Evolutionary conservation across 129 eudicot genomes (phyloP).

Genomic region (Pseudognaphalium luteoalbum): DNA sequence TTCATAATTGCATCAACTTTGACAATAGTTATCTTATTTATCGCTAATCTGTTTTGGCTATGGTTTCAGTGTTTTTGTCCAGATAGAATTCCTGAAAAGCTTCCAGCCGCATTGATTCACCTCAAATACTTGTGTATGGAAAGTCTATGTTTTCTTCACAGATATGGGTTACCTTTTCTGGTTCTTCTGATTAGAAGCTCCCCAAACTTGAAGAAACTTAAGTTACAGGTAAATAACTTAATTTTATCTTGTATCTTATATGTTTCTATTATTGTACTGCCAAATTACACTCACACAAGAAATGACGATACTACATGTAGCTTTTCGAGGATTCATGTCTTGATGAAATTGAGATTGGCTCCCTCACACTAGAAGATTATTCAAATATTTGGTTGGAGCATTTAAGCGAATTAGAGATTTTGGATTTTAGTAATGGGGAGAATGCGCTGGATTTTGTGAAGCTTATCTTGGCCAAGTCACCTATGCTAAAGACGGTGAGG

Average conservation of each 20-base stretch:
- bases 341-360: not conserved
- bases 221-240: not conserved
- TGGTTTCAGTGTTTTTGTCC: not conserved
- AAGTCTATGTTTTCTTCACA: not conserved
- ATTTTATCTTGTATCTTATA: not conserved
- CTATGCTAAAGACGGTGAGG: constrained; percentile 1
- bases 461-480: constrained; percentile 9
- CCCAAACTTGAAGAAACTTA: constrained; percentile 1
- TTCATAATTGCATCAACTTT: too few relatives aligned
- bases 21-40: not conserved
- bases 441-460: not conserved
- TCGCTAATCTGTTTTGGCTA: not conserved
- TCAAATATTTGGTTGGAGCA: not conserved
- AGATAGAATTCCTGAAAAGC: not conserved
- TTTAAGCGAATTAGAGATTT: constrained; percentile 6
- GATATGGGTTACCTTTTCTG: not conserved
- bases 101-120: not conserved
- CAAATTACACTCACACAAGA: not conserved
- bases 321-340: not conserved
- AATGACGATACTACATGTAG: not conserved
- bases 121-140: not conserved
- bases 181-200: not conserved
- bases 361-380: not conserved
- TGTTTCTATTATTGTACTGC: not conserved
- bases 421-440: not conserved